Percentiles rank a stretch among this genome's conserved stretches.
Conservation (phyloP, 129 eudicot genomes). For the Flaveria ramosissima region DNA sequence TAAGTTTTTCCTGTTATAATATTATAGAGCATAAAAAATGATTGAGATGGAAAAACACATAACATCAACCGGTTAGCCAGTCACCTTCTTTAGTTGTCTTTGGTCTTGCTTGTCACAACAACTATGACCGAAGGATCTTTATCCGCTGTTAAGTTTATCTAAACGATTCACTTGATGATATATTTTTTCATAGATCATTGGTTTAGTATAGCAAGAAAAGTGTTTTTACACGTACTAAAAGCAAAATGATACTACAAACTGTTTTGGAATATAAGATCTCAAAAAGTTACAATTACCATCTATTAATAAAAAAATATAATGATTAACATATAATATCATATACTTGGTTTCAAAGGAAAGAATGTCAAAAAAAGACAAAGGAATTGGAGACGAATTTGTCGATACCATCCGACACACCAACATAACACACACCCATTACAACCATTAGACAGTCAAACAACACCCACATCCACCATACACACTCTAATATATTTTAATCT, state of each 20-base stretch:
- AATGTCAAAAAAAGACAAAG: constrained; percentile 17
- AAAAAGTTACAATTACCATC: not conserved
- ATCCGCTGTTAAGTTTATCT: not conserved
- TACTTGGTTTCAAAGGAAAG: not conserved
- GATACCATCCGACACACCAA: constrained; percentile 29
- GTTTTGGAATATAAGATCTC: not conserved
- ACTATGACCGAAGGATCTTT: not conserved
- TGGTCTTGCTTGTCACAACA: not conserved
- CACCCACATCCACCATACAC: not conserved
- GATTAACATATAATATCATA: not conserved
- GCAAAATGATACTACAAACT: not conserved
- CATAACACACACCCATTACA: constrained; percentile 19
- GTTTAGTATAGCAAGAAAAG: not conserved
- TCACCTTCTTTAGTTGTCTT: not conserved
- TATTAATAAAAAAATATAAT: too few species aligned
- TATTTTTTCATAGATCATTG: not conserved
- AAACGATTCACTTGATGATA: not conserved
- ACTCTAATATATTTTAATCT: not conserved
- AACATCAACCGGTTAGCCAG: not conserved
- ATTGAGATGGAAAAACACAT: not conserved
- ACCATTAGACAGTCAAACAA: constrained; percentile 26
- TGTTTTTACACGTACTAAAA: not conserved
- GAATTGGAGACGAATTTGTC: constrained; percentile 25
- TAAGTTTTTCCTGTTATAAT: too few species aligned
- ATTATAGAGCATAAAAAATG: not conserved